Conservation (phyloP, 441 rosid species). For the Eruca vesicaria region DNA sequence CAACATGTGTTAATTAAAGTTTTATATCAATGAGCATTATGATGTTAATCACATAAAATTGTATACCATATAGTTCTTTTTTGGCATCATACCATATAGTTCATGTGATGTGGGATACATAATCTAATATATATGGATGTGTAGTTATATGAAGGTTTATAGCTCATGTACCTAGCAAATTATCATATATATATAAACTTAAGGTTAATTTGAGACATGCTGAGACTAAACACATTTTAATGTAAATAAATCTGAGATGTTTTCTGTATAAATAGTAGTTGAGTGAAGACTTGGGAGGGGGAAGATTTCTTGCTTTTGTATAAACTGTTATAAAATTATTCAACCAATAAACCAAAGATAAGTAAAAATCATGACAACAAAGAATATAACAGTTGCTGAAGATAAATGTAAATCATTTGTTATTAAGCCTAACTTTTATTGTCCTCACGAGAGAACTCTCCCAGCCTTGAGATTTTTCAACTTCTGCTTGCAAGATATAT, state of each 20-base stretch:
- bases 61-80: too few relatives aligned
- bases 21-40: background rate
- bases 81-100: too few relatives aligned
- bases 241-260: background rate
- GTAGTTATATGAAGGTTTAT: too few relatives aligned
- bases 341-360: background rate
- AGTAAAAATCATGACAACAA: background rate
- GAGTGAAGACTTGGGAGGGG: background rate
- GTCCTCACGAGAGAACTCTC: slow-evolving; percentile 18
- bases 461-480: slow-evolving; percentile 10
- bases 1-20: background rate
- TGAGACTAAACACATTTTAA: background rate
- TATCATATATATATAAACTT: too few relatives aligned
- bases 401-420: slow-evolving; percentile 19
- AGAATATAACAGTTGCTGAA: background rate
- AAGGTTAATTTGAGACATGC: background rate
- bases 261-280: background rate
- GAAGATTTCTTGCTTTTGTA: background rate
- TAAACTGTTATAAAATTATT: background rate
- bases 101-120: background rate
- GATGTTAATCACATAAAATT: background rate
- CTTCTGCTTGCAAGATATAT: slow-evolving; percentile 47
- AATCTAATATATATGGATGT: background rate
- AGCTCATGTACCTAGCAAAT: background rate
- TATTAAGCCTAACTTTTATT: background rate